A percentile compares a stretch with the other conserved stretches of the same genome.
Conservation (phyloP, 352 stramenopile genomes). For the Elongisporangium senticosum region DNA sequence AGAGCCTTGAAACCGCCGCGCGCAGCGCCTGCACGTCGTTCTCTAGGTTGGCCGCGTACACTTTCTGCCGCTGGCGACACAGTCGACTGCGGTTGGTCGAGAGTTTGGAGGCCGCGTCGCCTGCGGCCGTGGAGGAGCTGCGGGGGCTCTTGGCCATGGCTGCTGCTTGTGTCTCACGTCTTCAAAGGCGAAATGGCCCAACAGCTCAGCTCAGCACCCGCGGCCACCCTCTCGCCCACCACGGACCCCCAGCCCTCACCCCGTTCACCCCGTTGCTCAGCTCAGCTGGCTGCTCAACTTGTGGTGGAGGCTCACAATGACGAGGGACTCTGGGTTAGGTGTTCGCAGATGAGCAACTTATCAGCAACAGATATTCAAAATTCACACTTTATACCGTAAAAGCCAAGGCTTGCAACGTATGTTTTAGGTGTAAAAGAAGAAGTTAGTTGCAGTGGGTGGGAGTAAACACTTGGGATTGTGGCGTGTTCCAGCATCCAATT, state of each 20-base stretch:
- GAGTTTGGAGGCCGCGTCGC: constrained; percentile 8
- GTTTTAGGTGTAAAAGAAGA: too few species aligned
- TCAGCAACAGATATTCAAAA: not conserved
- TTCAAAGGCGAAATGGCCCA: not conserved
- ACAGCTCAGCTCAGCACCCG: too few species aligned
- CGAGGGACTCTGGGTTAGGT: not conserved
- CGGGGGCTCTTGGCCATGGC: not conserved
- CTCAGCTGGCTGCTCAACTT: not conserved
- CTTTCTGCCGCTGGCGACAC: constrained; percentile 16
- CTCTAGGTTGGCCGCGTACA: constrained; percentile 12
- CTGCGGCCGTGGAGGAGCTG: not conserved
- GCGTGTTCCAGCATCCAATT: too few species aligned
- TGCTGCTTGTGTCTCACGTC: too few species aligned
- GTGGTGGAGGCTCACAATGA: not conserved
- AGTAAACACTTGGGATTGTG: too few species aligned
- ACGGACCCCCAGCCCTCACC: not conserved
- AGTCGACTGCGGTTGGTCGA: constrained; percentile 17
- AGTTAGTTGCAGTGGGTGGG: too few species aligned
- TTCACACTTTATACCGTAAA: too few species aligned
- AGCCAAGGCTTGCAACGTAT: too few species aligned
- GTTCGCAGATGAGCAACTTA: not conserved
- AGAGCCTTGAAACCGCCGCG: constrained; percentile 3
- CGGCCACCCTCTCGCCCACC: not conserved
- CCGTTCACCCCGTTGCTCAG: not conserved
- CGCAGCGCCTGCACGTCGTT: constrained; percentile 5